Evolutionary conservation across 208 protist species (phyloP).

Genomic region (Phytomonas francai): DNA sequence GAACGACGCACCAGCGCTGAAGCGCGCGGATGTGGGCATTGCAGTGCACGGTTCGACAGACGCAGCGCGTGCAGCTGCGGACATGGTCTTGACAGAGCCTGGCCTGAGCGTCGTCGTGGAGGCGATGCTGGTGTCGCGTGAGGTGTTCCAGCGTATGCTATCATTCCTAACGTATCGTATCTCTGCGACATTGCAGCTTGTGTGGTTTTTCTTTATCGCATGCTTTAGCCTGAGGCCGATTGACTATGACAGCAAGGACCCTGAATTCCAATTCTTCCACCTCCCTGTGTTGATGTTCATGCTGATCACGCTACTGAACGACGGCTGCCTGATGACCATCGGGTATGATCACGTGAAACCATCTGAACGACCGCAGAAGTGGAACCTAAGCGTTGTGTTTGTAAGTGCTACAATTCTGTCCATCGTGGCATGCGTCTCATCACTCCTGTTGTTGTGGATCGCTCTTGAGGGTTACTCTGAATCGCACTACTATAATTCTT

Average conservation of each 20-base stretch:
- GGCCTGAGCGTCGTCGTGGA: slow-evolving; percentile 92
- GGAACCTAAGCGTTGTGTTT: slow-evolving; percentile 64
- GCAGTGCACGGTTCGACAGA: slow-evolving; percentile 92
- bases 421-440: slow-evolving; percentile 56
- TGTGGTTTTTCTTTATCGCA: slow-evolving; percentile 82
- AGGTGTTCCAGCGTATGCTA: slow-evolving; percentile 94
- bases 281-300: slow-evolving; percentile 89
- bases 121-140: slow-evolving; percentile 87
- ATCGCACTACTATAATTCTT: slow-evolving; percentile 39
- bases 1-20: slow-evolving; percentile 94
- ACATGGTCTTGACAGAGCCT: slow-evolving; percentile 92
- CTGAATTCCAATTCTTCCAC: slow-evolving; percentile 72
- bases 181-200: slow-evolving; percentile 69
- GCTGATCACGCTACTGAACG: slow-evolving; percentile 86
- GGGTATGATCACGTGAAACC: slow-evolving; percentile 58
- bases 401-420: slow-evolving; percentile 44
- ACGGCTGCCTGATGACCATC: slow-evolving; percentile 71
- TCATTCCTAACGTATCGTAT: slow-evolving; percentile 80
- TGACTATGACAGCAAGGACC: slow-evolving; percentile 53
- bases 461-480: slow-evolving; percentile 41
- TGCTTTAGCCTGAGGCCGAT: slow-evolving; percentile 63
- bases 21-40: slow-evolving; percentile 94
- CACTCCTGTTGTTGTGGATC: slow-evolving; percentile 58
- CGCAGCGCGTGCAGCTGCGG: slow-evolving; percentile 87
- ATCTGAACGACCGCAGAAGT: slow-evolving; percentile 45